A percentile compares a stretch with the other conserved stretches of the same genome.
These are phyloP conservation scores for Chondrus crispus DNA, from an alignment of 23 red algal genomes.

Conservation along the genomic window DNA sequence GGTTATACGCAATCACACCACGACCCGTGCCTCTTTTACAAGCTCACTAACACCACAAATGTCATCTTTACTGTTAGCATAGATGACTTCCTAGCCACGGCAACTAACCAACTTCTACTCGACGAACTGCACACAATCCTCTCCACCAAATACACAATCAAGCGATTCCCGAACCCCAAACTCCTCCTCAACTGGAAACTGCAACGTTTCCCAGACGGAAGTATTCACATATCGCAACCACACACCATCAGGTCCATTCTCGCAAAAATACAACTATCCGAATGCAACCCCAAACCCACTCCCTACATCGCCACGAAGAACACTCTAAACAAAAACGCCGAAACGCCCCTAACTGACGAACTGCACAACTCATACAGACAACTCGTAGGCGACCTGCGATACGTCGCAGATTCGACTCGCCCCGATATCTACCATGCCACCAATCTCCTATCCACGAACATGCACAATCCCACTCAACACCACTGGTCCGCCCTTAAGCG, in stretches of 20 bases:
- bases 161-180: too few relatives aligned
- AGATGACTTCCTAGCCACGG: constrained; percentile 21
- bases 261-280: neutral
- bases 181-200: too few relatives aligned
- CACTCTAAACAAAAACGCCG: neutral
- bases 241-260: neutral
- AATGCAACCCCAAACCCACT: neutral
- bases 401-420: neutral
- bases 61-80: constrained; percentile 6
- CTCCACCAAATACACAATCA: too few relatives aligned
- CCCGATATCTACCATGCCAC: neutral
- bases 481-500: neutral
- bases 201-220: too few relatives aligned
- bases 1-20: neutral
- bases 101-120: neutral
- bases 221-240: neutral
- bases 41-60: neutral
- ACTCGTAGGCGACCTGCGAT: neutral
- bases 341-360: neutral
- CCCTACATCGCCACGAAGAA: neutral
- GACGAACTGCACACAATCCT: constrained; percentile 16
- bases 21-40: neutral
- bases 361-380: too few relatives aligned
- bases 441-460: neutral
- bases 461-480: neutral